Percentiles rank a stretch among this genome's conserved stretches.
Conservation (phyloP, 345 rosid genomes). For the Corchorus olitorius region DNA sequence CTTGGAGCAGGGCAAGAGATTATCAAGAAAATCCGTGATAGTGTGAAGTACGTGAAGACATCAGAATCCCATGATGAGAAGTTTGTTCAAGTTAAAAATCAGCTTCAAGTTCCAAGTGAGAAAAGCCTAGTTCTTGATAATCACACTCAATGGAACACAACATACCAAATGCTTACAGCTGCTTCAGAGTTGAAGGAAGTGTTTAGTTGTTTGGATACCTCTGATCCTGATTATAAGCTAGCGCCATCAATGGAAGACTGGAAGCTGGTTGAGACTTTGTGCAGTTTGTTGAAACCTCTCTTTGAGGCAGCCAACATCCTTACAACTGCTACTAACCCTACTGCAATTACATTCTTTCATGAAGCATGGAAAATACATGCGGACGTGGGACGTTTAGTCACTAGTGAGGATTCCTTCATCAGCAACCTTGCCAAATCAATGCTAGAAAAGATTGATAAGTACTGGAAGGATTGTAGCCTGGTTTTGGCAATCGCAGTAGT, state of each 20-base stretch:
- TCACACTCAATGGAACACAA: slow-evolving; percentile 77
- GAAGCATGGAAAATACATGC: slow-evolving; percentile 88
- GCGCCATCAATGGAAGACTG: slow-evolving; percentile 76
- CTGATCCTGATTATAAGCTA: slow-evolving; percentile 77
- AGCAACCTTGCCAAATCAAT: slow-evolving; percentile 51
- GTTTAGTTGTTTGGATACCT: slow-evolving; percentile 81
- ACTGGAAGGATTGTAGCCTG: slow-evolving; percentile 86
- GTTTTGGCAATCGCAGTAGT: slow-evolving; percentile 81
- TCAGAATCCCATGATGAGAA: slow-evolving; percentile 87
- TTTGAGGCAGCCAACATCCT: slow-evolving; percentile 69
- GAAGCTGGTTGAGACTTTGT: slow-evolving; percentile 68
- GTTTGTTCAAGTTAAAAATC: slow-evolving; percentile 84
- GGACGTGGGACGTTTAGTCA: slow-evolving; percentile 57
- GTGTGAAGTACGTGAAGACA: slow-evolving; percentile 84
- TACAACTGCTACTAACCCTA: slow-evolving; percentile 45
- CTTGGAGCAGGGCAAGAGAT: slow-evolving; percentile 53
- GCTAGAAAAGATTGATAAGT: slow-evolving; percentile 67
- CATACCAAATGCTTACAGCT: slow-evolving; percentile 81
- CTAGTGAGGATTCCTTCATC: slow-evolving; percentile 62
- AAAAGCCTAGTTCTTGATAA: slow-evolving; percentile 69
- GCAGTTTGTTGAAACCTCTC: slow-evolving; percentile 72
- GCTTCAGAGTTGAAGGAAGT: slow-evolving; percentile 88
- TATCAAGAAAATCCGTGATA: slow-evolving; percentile 69
- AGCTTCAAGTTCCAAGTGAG: slow-evolving; percentile 84
- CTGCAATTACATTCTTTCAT: slow-evolving; percentile 68